Conservation (phyloP, 371 early-diverging fungal genomes). For the Batkoa obscura region DNA sequence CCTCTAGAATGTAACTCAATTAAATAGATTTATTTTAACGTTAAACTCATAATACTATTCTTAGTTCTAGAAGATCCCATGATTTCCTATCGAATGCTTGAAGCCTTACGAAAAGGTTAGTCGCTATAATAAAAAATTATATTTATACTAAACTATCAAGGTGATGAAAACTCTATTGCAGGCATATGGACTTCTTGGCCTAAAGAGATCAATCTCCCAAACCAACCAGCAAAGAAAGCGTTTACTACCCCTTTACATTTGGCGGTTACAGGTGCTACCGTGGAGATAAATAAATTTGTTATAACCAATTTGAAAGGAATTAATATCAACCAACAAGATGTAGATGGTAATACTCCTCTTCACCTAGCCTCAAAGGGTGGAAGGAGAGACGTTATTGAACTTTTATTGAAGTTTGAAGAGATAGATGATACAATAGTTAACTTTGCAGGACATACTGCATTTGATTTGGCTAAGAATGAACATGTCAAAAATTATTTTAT, state of each 20-base stretch:
- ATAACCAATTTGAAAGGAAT: slow-evolving; percentile 12
- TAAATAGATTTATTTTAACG: too few species aligned
- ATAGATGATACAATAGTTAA: slow-evolving; percentile 23
- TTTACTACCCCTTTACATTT: slow-evolving; percentile 5
- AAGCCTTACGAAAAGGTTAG: slow-evolving; percentile 5
- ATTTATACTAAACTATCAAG: not conserved
- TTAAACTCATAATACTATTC: too few species aligned
- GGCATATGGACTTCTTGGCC: not conserved
- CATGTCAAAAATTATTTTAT: slow-evolving; percentile 16
- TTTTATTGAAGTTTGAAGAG: slow-evolving; percentile 17
- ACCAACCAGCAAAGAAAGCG: not conserved
- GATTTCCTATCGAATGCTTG: slow-evolving; percentile 2
- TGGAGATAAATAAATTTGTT: slow-evolving; percentile 14
- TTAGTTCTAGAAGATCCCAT: not conserved
- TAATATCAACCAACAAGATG: slow-evolving; percentile 23
- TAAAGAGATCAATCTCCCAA: not conserved
- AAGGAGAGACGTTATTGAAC: slow-evolving; percentile 27
- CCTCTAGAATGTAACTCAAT: too few species aligned
- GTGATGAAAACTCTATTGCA: not conserved
- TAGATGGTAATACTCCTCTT: slow-evolving; percentile 32
- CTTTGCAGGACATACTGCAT: slow-evolving; percentile 14
- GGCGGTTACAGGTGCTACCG: slow-evolving; percentile 6
- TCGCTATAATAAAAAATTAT: not conserved
- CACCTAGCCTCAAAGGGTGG: slow-evolving; percentile 36
- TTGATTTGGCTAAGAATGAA: slow-evolving; percentile 17